Percentiles rank a stretch among this genome's conserved stretches.
Evolutionary conservation across 352 stramenopile species (phyloP).

Genomic region (Phytophthora vignae): DNA sequence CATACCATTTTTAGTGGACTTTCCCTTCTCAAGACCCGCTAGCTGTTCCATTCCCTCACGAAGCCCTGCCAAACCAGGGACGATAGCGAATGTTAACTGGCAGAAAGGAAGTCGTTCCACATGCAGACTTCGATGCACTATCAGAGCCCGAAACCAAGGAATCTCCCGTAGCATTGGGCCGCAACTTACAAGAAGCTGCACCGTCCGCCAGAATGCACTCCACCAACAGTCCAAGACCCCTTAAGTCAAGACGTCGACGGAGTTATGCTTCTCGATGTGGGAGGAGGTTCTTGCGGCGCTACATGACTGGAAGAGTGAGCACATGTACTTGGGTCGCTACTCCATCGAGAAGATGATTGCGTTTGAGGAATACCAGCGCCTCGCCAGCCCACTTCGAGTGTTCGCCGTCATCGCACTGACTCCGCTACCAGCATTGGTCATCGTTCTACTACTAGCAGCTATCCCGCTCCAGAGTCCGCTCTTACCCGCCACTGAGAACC

Average conservation of each 20-base stretch:
- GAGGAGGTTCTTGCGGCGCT: constrained; percentile 5
- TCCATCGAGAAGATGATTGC: constrained; percentile 39
- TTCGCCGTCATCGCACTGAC: constrained; percentile 23
- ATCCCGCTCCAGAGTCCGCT: constrained; percentile 23
- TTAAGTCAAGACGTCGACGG: not conserved
- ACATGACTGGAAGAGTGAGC: constrained; percentile 37
- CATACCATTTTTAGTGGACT: not conserved
- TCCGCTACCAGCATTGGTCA: not conserved
- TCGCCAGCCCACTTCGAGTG: constrained; percentile 11
- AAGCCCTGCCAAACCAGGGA: not conserved
- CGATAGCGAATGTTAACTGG: not conserved
- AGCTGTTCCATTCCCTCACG: not conserved
- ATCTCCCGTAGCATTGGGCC: not conserved
- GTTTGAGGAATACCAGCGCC: constrained; percentile 28
- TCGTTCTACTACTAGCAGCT: not conserved
- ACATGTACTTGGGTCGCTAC: constrained; percentile 42
- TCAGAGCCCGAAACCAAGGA: not conserved
- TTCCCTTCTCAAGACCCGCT: not conserved
- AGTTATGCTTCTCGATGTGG: not conserved
- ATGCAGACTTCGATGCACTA: not conserved
- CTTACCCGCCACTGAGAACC: not conserved
- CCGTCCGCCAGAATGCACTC: not conserved
- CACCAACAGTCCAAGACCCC: not conserved
- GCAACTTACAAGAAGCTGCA: not conserved
- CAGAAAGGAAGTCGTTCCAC: not conserved